Percentiles rank a stretch among this genome's conserved stretches.
phyloP scores from a whole-genome alignment of 768 basidiomycete genomes.

The Russula olivacea region DNA sequence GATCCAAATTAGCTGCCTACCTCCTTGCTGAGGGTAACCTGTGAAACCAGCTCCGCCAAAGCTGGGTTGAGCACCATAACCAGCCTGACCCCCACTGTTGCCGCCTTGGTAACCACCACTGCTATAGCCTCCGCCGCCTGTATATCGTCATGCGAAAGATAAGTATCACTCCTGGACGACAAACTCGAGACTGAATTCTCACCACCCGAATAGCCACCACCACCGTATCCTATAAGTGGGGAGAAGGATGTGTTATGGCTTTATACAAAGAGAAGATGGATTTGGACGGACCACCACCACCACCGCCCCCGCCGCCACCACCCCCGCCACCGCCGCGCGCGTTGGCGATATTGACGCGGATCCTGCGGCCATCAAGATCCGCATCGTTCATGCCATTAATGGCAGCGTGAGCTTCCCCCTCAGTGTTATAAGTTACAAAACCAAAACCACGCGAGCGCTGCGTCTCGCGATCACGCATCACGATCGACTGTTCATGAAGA shows the following conservation, averaged over 20 bases:
- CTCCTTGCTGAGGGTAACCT: slow-evolving; percentile 13
- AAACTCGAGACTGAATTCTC: background rate
- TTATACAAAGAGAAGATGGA: background rate
- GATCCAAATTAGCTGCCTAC: background rate
- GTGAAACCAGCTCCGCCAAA: slow-evolving; percentile 21
- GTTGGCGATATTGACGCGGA: slow-evolving; percentile 84
- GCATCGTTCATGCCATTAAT: slow-evolving; percentile 78
- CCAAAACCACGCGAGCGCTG: slow-evolving; percentile 96
- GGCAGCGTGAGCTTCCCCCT: slow-evolving; percentile 68
- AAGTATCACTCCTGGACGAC: background rate
- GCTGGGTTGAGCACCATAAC: slow-evolving; percentile 25
- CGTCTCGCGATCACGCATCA: slow-evolving; percentile 98
- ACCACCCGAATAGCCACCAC: slow-evolving; percentile 30
- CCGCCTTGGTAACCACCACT: slow-evolving; percentile 30
- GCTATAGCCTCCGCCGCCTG: slow-evolving; percentile 29
- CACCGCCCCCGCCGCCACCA: slow-evolving; percentile 34
- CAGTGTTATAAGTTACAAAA: slow-evolving; percentile 72
- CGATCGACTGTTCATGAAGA: slow-evolving; percentile 62
- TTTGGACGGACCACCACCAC: slow-evolving; percentile 38
- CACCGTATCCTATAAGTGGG: slow-evolving; percentile 27
- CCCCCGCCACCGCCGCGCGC: slow-evolving; percentile 46
- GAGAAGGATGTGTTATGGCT: background rate
- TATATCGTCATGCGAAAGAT: background rate
- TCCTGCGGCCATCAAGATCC: slow-evolving; percentile 87
- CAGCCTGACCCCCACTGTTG: slow-evolving; percentile 29